Percentiles rank a stretch among this genome's conserved stretches.
Evolutionary conservation across 345 rosid genomes (phyloP).

Genomic region (Sapria himalayana): DNA sequence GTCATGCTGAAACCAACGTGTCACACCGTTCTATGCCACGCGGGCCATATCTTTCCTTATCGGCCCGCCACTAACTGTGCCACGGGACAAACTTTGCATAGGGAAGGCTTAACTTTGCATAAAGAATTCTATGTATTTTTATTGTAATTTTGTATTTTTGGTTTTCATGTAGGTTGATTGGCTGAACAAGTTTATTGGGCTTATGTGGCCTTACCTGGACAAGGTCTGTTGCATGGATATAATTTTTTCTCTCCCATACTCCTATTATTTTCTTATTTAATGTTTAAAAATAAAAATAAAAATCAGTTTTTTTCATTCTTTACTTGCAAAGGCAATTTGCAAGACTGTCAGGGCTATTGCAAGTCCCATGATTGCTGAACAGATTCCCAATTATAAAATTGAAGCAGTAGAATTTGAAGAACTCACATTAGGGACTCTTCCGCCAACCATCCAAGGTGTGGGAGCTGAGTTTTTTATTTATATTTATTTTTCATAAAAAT

Average conservation of each 20-base stretch:
- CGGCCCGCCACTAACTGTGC: too few relatives aligned
- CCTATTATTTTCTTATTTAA: too few relatives aligned
- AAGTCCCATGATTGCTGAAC: conserved; percentile 73
- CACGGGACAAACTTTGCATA: too few relatives aligned
- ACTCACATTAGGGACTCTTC: conserved; percentile 73
- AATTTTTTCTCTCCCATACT: too few relatives aligned
- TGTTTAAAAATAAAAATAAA: too few relatives aligned
- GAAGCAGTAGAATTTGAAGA: conserved; percentile 73
- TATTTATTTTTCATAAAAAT: not conserved
- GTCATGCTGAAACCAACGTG: too few relatives aligned
- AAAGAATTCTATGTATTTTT: too few relatives aligned
- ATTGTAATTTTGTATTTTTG: conserved; percentile 1
- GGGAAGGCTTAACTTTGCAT: too few relatives aligned
- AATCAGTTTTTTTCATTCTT: conserved; percentile 3
- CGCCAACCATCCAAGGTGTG: conserved; percentile 80
- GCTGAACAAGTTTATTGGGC: conserved; percentile 57
- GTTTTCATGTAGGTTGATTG: conserved; percentile 52
- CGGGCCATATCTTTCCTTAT: too few relatives aligned
- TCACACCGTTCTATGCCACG: too few relatives aligned
- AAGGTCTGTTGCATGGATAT: conserved; percentile 30
- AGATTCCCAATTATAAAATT: conserved; percentile 78
- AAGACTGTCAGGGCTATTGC: conserved; percentile 49
- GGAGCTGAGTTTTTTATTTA: not conserved
- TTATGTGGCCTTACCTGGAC: conserved; percentile 93
- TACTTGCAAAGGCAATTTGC: conserved; percentile 51